A percentile compares a stretch with the other conserved stretches of the same genome.
Conservation (phyloP, 768 basidiomycete genomes). For the Termitomyces sp. region DNA sequence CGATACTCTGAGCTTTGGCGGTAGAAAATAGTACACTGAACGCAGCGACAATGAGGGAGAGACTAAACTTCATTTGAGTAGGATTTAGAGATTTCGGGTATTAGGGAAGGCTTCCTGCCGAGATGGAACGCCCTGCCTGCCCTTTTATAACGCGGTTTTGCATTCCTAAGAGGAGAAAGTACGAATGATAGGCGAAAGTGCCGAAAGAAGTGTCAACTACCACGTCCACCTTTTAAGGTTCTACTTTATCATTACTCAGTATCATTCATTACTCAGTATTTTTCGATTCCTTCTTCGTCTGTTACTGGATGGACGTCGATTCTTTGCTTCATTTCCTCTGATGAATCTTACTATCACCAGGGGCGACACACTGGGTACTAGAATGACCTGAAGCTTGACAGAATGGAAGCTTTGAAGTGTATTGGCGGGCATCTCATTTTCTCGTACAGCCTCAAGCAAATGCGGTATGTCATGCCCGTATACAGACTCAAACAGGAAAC, state of each 20-base stretch:
- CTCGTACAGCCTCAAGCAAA: background rate
- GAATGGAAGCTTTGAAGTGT: background rate
- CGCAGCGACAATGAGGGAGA: background rate
- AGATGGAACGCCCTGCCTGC: background rate
- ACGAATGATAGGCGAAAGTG: background rate
- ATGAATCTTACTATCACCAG: background rate
- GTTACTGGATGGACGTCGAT: background rate
- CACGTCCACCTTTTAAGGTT: background rate
- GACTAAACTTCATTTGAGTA: background rate
- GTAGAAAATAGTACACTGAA: conserved; percentile 22
- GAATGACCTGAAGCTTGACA: background rate
- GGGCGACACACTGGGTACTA: background rate
- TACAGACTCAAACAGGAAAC: background rate
- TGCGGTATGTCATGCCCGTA: background rate
- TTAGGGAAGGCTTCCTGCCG: background rate
- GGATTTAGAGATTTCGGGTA: background rate
- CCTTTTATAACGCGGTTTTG: background rate
- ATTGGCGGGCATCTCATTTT: background rate
- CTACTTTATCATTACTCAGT: background rate
- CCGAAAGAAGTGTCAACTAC: background rate
- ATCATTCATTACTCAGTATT: background rate
- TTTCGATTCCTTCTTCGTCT: background rate
- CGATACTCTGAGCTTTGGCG: conserved; percentile 34
- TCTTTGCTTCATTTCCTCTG: background rate
- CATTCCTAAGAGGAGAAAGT: background rate